Evolutionary conservation across 73 alveolate genomes (phyloP), one percentile per base, ranked within the genome.

Genomic region (Paramecium tetraurelia): DNA sequence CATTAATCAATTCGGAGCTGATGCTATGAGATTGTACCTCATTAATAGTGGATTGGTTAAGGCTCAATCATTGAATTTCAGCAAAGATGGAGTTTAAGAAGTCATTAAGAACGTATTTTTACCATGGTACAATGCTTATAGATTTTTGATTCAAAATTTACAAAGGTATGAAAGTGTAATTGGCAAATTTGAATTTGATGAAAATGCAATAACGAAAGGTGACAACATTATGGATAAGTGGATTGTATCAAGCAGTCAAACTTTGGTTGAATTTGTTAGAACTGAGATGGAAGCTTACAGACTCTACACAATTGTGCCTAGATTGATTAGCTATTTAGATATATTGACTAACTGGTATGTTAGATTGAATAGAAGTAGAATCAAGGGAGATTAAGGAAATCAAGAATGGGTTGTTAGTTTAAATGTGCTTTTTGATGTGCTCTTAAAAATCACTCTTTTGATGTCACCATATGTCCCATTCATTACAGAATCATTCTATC

Each of bases 391-490:
- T 80, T 95, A 92, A 41, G 99, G 99, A 58, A 92, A 48, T 58
- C 97, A 89, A 24, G 99, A 98, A 29, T 92, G 97, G 94, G 22
- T 86, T 21, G 92, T 90, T 58, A 94, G 99, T 59, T 89, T 98
- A 70, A 97, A 98, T 89, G 95, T 96, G 24, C 85, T 97, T 11
- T 98, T 96, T 93, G 98, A 96, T 69, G 98, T 98, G 41, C 88
- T 96, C 20, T 92, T 98, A 35, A 96, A 97, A 89, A 93, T 96
- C 68, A 95, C 98, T 22, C 68, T 94, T 58, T 94, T 98, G 95
- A 97, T 98, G 98, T 96, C 99, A 18, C 99, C 99, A 59, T 95
- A 97, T 90, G 98, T 98, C 58, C 99, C 99, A 5, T 98, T 98
- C 97, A 93, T 98, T 44, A 95, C 99, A 21, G 99, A 98, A 93